A percentile compares a stretch with the other conserved stretches of the same genome.
These are phyloP conservation scores for Carnegiea gigantea DNA, from an alignment of 179 eudicot genomes.

Conservation along the genomic window DNA sequence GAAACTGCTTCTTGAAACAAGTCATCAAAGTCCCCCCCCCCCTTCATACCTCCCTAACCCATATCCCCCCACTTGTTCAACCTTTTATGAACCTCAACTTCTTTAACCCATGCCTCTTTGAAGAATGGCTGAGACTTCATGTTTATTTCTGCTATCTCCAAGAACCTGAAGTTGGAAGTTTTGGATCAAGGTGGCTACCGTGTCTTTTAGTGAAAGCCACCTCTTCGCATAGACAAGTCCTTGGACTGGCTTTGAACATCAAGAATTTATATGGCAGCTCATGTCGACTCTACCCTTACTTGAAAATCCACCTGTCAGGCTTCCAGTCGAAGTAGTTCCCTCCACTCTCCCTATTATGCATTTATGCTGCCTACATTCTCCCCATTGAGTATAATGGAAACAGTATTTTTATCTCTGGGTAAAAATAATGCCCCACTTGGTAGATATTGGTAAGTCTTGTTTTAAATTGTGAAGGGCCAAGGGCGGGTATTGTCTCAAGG, in stretches of 20 bases:
- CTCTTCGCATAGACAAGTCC: conserved; percentile 32
- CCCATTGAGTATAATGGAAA: conserved; percentile 20
- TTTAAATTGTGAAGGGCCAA: too few relatives aligned
- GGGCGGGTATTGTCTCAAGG: conserved; percentile 20
- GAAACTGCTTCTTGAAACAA: too few relatives aligned
- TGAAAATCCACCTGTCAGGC: conserved; percentile 34
- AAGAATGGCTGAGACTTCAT: too few relatives aligned
- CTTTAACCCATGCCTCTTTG: too few relatives aligned
- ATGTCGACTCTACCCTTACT: conserved; percentile 9
- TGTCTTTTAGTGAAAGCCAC: conserved; percentile 13
- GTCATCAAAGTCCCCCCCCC: too few relatives aligned
- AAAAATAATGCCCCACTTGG: conserved; percentile 16
- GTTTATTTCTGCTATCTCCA: too few relatives aligned
- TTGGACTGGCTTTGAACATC: conserved; percentile 26
- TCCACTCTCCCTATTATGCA: conserved; percentile 26
- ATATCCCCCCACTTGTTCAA: too few relatives aligned
- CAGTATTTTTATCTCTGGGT: conserved; percentile 31
- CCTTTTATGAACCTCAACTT: too few relatives aligned
- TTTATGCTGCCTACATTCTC: conserved; percentile 24
- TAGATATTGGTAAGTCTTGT: too few relatives aligned
- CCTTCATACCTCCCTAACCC: too few relatives aligned
- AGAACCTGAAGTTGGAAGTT: too few relatives aligned
- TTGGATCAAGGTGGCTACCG: too few relatives aligned
- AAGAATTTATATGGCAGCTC: conserved; percentile 27
- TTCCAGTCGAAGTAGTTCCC: conserved; percentile 16